Conservation (phyloP, 2,329 filamentous ascomycete genomes). For the Apiospora kogelbergensis region DNA sequence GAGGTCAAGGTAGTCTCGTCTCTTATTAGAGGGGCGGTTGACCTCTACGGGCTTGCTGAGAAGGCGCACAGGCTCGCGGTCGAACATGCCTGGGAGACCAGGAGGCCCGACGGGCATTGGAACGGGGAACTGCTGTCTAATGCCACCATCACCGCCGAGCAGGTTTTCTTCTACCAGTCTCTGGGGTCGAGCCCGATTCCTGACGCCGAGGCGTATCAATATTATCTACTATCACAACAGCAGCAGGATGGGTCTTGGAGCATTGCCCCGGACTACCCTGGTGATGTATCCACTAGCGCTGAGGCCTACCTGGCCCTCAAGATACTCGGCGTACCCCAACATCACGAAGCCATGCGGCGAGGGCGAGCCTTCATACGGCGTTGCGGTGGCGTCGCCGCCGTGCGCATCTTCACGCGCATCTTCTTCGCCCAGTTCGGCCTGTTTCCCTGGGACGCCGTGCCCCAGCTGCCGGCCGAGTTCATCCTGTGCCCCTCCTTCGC, state of each 20-base stretch:
- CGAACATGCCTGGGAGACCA: not conserved
- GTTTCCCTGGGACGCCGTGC: slow-evolving; percentile 32
- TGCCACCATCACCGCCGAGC: slow-evolving; percentile 6
- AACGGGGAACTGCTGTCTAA: not conserved
- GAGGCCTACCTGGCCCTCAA: slow-evolving; percentile 11
- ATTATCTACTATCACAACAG: not conserved
- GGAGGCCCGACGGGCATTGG: slow-evolving; percentile 10
- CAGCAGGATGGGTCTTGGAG: slow-evolving; percentile 5
- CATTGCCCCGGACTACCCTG: not conserved
- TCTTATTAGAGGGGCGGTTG: not conserved
- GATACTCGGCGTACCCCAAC: not conserved
- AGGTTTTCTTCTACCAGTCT: not conserved
- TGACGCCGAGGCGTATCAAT: not conserved
- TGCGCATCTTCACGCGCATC: slow-evolving; percentile 1
- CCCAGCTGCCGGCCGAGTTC: slow-evolving; percentile 32
- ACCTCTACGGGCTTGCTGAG: not conserved
- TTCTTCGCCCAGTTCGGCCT: slow-evolving; percentile 27
- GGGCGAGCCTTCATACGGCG: not conserved
- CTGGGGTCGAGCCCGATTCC: not conserved
- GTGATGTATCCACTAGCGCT: not conserved
- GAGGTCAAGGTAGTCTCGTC: not conserved
- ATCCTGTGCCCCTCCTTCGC: slow-evolving; percentile 28
- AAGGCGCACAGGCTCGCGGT: not conserved
- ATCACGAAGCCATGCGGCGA: not conserved
- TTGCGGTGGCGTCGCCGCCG: not conserved